Conservation (phyloP, 768 basidiomycete genomes). For the Hemileccinum impolitum region DNA sequence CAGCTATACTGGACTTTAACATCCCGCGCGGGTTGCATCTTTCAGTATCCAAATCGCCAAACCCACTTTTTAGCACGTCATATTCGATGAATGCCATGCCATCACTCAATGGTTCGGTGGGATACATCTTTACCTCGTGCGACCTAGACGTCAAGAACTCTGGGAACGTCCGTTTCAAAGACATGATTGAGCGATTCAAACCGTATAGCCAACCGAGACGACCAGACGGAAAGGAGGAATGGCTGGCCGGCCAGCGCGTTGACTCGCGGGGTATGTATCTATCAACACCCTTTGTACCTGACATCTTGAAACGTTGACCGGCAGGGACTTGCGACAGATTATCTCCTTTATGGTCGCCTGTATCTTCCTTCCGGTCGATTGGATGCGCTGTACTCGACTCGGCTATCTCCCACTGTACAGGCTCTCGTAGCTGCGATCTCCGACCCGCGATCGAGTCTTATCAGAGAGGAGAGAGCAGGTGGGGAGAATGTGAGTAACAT, state of each 20-base stretch:
- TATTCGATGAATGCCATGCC: slow-evolving; percentile 94
- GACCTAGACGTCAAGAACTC: slow-evolving; percentile 70
- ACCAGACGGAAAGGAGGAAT: slow-evolving; percentile 79
- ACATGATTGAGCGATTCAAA: slow-evolving; percentile 86
- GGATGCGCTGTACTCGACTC: slow-evolving; percentile 85
- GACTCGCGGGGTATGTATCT: slow-evolving; percentile 64
- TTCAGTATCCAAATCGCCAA: slow-evolving; percentile 85
- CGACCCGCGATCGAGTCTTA: slow-evolving; percentile 56
- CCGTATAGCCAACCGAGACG: slow-evolving; percentile 77
- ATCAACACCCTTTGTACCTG: not conserved
- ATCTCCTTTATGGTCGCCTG: slow-evolving; percentile 87
- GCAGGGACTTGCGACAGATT: slow-evolving; percentile 53
- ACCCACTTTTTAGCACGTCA: slow-evolving; percentile 82
- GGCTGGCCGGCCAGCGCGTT: slow-evolving; percentile 75
- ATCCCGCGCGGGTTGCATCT: slow-evolving; percentile 79
- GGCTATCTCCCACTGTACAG: slow-evolving; percentile 76
- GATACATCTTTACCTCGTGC: slow-evolving; percentile 91
- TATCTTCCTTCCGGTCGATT: slow-evolving; percentile 87
- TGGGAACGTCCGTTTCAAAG: slow-evolving; percentile 74
- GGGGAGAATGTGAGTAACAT: slow-evolving; percentile 59
- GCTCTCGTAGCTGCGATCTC: slow-evolving; percentile 84
- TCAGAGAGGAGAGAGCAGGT: slow-evolving; percentile 37
- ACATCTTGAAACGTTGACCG: slow-evolving; percentile 20
- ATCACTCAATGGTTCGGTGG: slow-evolving; percentile 86
- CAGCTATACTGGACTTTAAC: slow-evolving; percentile 89